Percentiles rank a stretch among this genome's conserved stretches.
Evolutionary conservation across 2,329 filamentous ascomycete species (phyloP).

Genomic region (Exophiala viscosa): DNA sequence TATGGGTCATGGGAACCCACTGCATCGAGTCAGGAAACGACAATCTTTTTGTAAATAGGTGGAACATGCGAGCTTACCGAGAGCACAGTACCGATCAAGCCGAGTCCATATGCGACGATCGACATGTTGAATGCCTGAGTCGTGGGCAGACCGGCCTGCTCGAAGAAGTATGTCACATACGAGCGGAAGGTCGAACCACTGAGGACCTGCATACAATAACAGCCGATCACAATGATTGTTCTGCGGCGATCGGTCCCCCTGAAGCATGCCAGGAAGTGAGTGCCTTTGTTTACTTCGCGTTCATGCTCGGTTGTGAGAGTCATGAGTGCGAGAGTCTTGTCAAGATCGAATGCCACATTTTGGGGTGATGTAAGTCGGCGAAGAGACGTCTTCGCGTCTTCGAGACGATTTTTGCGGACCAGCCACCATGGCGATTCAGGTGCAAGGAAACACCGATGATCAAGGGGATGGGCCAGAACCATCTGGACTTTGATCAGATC

Average conservation of each 20-base stretch:
- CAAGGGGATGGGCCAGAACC: conserved; percentile 24
- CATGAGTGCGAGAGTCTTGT: conserved; percentile 27
- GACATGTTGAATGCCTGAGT: conserved; percentile 33
- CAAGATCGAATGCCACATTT: conserved; percentile 26
- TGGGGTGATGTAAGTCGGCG: conserved; percentile 41
- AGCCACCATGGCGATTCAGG: conserved; percentile 53
- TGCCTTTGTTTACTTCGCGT: conserved; percentile 14
- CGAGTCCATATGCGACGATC: conserved; percentile 35
- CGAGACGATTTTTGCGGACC: conserved; percentile 42
- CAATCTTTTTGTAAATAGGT: neutral
- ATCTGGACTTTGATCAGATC: conserved; percentile 5
- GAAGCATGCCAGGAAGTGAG: conserved; percentile 32
- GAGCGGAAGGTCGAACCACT: conserved; percentile 31
- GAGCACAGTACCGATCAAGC: conserved; percentile 30
- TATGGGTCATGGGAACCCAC: conserved; percentile 31
- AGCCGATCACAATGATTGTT: conserved; percentile 38
- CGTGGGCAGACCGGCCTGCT: conserved; percentile 34
- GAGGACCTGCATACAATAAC: conserved; percentile 31
- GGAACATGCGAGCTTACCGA: conserved; percentile 11
- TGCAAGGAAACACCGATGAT: conserved; percentile 28
- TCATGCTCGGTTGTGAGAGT: conserved; percentile 24
- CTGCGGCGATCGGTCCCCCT: conserved; percentile 35
- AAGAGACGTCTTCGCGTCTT: conserved; percentile 44
- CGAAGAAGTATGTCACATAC: conserved; percentile 51
- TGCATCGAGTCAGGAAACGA: neutral